These are phyloP conservation scores for Phytophthora pistaciae DNA, from an alignment of 352 stramenopile species.

Conservation along the genomic window DNA sequence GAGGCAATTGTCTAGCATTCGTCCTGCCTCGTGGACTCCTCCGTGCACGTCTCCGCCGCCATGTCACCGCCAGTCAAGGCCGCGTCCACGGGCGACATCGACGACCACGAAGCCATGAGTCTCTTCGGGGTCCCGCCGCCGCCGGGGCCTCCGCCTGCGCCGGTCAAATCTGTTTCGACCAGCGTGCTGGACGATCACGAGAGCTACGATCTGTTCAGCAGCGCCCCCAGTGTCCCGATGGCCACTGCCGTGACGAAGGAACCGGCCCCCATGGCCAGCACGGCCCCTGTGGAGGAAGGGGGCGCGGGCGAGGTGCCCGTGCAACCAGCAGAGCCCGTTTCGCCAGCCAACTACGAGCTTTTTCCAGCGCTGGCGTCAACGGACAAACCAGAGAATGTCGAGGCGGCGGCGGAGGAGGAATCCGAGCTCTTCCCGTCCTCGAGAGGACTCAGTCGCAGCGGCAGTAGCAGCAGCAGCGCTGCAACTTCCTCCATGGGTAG, in stretches of 20 bases:
- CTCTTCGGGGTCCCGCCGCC: constrained; percentile 22
- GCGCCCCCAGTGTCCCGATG: constrained; percentile 16
- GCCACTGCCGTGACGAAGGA: constrained; percentile 23
- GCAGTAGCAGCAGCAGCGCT: constrained; percentile 30
- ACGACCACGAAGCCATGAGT: constrained; percentile 34
- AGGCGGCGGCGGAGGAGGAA: constrained; percentile 15
- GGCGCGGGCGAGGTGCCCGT: constrained; percentile 35
- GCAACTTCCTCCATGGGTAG: constrained; percentile 10
- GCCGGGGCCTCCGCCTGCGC: constrained; percentile 8
- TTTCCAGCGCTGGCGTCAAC: constrained; percentile 40
- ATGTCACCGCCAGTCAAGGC: constrained; percentile 25
- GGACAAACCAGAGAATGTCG: constrained; percentile 19
- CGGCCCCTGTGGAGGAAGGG: constrained; percentile 41
- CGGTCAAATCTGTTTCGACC: constrained; percentile 32
- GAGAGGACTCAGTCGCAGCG: constrained; percentile 19
- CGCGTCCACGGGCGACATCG: constrained; percentile 26
- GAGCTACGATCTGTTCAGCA: constrained; percentile 45
- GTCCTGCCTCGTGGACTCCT: constrained; percentile 18
- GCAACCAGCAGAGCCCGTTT: constrained; percentile 18
- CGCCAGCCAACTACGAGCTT: constrained; percentile 48
- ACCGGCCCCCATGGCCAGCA: constrained; percentile 29
- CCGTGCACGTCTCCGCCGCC: not conserved
- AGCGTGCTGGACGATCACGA: constrained; percentile 36
- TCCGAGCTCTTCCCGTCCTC: constrained; percentile 43
- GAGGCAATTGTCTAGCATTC: not conserved